Percentiles rank a stretch among this genome's conserved stretches.
Evolutionary conservation across 1,284 basidiomycete genomes (phyloP).

Genomic region (Quambalaria eucalypti): DNA sequence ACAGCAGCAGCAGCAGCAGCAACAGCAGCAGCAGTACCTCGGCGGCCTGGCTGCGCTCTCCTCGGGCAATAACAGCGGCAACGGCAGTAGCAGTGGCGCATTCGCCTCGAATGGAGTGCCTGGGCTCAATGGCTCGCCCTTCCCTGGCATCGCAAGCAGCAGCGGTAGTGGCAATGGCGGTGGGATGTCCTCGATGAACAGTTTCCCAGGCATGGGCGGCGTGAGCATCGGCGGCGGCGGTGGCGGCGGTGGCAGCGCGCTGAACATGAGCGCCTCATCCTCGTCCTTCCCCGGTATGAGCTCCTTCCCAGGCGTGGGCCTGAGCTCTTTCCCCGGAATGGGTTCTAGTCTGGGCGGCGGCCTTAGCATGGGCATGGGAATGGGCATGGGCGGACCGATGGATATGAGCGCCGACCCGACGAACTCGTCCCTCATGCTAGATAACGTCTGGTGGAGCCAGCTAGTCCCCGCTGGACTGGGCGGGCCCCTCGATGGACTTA

Average conservation of each 20-base stretch:
- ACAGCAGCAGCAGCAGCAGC: neutral
- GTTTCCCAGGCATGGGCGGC: too few relatives aligned
- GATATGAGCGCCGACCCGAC: neutral
- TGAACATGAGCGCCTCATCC: neutral
- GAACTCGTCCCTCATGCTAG: neutral
- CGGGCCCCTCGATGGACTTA: neutral
- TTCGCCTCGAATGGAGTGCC: too few relatives aligned
- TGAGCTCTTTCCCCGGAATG: too few relatives aligned
- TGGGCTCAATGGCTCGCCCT: too few relatives aligned
- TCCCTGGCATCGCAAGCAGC: too few relatives aligned
- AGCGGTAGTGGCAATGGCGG: too few relatives aligned
- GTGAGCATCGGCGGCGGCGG: neutral
- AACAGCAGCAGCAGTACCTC: neutral
- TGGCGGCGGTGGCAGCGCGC: neutral
- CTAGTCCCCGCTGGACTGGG: neutral
- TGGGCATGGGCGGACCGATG: too few relatives aligned
- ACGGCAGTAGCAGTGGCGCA: neutral
- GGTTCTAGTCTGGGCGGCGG: too few relatives aligned
- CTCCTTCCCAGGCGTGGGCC: too few relatives aligned
- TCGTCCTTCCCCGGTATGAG: too few relatives aligned
- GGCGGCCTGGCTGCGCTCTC: neutral
- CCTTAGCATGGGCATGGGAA: too few relatives aligned
- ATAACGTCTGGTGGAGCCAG: slow-evolving; percentile 1
- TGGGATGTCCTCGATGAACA: too few relatives aligned
- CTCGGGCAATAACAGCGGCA: neutral